Conservation (phyloP, 2,329 filamentous ascomycete genomes). For the Arthroderma sp. region DNA sequence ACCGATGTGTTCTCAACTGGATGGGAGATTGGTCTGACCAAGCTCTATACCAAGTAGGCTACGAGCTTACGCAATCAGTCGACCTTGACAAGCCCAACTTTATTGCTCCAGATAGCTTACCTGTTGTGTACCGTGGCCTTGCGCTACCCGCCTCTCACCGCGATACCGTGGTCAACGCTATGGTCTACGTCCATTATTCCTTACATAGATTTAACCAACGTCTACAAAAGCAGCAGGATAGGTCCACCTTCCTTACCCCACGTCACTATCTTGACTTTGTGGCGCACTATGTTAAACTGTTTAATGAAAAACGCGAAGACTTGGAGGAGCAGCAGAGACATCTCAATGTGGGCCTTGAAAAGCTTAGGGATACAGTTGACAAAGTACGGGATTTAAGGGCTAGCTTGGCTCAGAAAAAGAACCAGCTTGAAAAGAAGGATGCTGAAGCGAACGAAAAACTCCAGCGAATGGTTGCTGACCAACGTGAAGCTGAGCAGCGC, state of each 20-base stretch:
- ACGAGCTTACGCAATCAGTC: slow-evolving; percentile 89
- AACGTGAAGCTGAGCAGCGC: slow-evolving; percentile 83
- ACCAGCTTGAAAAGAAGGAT: slow-evolving; percentile 83
- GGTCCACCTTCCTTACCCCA: slow-evolving; percentile 83
- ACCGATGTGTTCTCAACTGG: slow-evolving; percentile 99
- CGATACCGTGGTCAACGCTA: slow-evolving; percentile 87
- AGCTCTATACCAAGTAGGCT: slow-evolving; percentile 92
- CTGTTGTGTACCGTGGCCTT: slow-evolving; percentile 80
- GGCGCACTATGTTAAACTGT: slow-evolving; percentile 90
- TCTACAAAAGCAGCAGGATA: slow-evolving; percentile 81
- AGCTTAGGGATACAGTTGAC: slow-evolving; percentile 89
- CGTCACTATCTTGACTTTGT: slow-evolving; percentile 97
- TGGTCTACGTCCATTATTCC: slow-evolving; percentile 98
- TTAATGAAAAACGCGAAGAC: slow-evolving; percentile 96
- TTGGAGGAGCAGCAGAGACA: slow-evolving; percentile 97
- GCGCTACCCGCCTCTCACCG: slow-evolving; percentile 76
- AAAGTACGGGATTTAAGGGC: slow-evolving; percentile 87
- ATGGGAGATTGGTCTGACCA: slow-evolving; percentile 99
- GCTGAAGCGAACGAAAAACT: slow-evolving; percentile 94
- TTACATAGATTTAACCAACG: slow-evolving; percentile 80
- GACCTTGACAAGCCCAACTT: slow-evolving; percentile 86
- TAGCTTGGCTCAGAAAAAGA: slow-evolving; percentile 89
- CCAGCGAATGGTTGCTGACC: slow-evolving; percentile 92
- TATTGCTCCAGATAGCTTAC: slow-evolving; percentile 76
- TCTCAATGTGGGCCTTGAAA: slow-evolving; percentile 95